Evolutionary conservation across 2,329 filamentous ascomycete genomes (phyloP).

Genomic region (Sclerotinia borealis): DNA sequence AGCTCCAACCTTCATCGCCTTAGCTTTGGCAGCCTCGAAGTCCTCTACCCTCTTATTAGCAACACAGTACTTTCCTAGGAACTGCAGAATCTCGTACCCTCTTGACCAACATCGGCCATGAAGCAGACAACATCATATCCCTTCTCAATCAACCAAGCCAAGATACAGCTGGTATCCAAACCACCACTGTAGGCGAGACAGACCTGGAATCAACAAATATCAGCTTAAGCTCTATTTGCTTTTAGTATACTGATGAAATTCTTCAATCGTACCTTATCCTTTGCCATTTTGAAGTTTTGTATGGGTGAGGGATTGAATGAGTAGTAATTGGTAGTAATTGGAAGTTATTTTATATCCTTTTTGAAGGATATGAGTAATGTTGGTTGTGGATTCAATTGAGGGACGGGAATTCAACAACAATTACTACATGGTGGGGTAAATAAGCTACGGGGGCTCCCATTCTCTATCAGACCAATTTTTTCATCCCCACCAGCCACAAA

Average conservation of each 20-base stretch:
- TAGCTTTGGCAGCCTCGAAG: constrained; percentile 65
- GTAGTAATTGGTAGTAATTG: not conserved
- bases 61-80: not conserved
- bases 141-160: constrained; percentile 43
- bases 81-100: constrained; percentile 34
- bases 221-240: constrained; percentile 13
- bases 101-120: constrained; percentile 68
- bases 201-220: constrained; percentile 29
- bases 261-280: constrained; percentile 23
- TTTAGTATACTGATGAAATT: not conserved
- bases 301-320: not conserved
- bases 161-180: constrained; percentile 41
- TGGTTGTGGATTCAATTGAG: constrained; percentile 3
- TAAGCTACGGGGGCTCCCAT: not conserved
- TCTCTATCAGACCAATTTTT: constrained; percentile 4
- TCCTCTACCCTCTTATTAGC: constrained; percentile 46
- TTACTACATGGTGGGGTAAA: constrained; percentile 1
- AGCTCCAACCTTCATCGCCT: constrained; percentile 49
- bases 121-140: constrained; percentile 44
- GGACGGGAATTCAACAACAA: not conserved
- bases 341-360: not conserved
- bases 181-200: constrained; percentile 40
- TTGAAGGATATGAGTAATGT: not conserved
- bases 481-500: constrained; percentile 11
- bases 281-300: constrained; percentile 22